A percentile compares a stretch with the other conserved stretches of the same genome.
These are phyloP conservation scores for Coemansia sp. DNA, from an alignment of 192 early-diverging fungal genomes.

Conservation along the genomic window DNA sequence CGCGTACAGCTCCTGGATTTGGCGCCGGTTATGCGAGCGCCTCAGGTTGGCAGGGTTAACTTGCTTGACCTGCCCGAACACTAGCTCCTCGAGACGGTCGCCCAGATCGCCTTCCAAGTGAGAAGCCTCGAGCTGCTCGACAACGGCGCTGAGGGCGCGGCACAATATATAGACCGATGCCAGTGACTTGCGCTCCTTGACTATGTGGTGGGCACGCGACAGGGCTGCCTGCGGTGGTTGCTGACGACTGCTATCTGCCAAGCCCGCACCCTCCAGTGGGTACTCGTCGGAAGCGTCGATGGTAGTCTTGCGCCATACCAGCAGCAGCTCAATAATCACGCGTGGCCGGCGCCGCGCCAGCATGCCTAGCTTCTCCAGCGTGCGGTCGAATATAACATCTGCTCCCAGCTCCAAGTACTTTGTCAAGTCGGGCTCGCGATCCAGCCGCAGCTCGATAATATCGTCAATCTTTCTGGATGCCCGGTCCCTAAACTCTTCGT, in stretches of 20 bases:
- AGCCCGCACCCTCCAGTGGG: conserved; percentile 19
- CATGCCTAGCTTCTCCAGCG: conserved; percentile 73
- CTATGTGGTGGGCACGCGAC: conserved; percentile 46
- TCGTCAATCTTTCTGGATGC: conserved; percentile 40
- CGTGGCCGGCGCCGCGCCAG: conserved; percentile 82
- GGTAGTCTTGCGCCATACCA: conserved; percentile 74
- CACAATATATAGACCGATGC: conserved; percentile 85
- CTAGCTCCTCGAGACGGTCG: conserved; percentile 86
- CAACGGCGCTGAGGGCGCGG: conserved; percentile 81
- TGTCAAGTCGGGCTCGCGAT: conserved; percentile 64
- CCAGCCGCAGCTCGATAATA: conserved; percentile 45
- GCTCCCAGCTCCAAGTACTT: conserved; percentile 60
- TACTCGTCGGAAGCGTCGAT: conserved; percentile 49
- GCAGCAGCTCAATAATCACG: conserved; percentile 75
- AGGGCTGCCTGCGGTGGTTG: conserved; percentile 13
- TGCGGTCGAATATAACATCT: conserved; percentile 80
- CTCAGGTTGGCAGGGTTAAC: conserved; percentile 75
- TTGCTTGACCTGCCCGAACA: conserved; percentile 86
- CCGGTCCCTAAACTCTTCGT: conserved; percentile 47
- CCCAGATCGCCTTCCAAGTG: conserved; percentile 80
- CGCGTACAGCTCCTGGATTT: conserved; percentile 88
- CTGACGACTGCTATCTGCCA: not conserved
- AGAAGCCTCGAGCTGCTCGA: conserved; percentile 67
- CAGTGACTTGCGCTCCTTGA: conserved; percentile 54
- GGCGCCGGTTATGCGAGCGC: conserved; percentile 73